Evolutionary conservation across 306 rosid species (phyloP), one percentile per base, ranked within the genome.

Genomic region (Mucuna pruriens): DNA sequence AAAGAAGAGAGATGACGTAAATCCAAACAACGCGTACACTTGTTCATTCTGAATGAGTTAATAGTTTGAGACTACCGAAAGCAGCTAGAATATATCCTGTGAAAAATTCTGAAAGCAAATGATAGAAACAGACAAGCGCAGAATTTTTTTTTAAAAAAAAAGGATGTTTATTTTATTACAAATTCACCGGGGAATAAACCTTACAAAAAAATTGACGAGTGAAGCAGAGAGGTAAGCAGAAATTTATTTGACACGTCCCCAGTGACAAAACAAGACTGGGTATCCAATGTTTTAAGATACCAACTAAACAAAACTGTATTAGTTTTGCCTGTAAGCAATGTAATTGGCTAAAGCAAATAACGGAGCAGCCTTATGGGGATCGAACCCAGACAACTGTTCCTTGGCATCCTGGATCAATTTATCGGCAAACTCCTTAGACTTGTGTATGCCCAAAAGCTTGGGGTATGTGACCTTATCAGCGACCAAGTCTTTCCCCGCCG

Each of bases 391-490:
- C 6, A 93, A 91, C 61, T 86, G 90, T 5, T 84, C 87, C 26
- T 33, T 69, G 0, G 97, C 97, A 2, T 93, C 93, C 67, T 51
- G 70, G 3, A 79, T 86, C 82, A 93, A 76, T 29, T 87, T 83
- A 3, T 54, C 81, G 26, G 94, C 97, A 78, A 93, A 87, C 6
- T 88, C 97, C 74, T 83, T 90, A 0, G 97, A 91, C 16, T 88
- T 86, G 7, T 86, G 88, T 16, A 91, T 67, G 33, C 97, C 97
- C 77, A 93, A 6, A 26, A 93, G 88, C 67, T 90, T 93, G 1
- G 97, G 97, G 40, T 93, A 91, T 0, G 97, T 93, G 4, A 68
- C 89, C 78, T 93, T 93, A 82, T 91, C 93, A 11, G 97, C 94
- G 31, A 86, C 76, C 88, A 91, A 82, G 48, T 93, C 97, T 39